Evolutionary conservation across 768 basidiomycete species (phyloP).

Genomic region (Russula brevipes): DNA sequence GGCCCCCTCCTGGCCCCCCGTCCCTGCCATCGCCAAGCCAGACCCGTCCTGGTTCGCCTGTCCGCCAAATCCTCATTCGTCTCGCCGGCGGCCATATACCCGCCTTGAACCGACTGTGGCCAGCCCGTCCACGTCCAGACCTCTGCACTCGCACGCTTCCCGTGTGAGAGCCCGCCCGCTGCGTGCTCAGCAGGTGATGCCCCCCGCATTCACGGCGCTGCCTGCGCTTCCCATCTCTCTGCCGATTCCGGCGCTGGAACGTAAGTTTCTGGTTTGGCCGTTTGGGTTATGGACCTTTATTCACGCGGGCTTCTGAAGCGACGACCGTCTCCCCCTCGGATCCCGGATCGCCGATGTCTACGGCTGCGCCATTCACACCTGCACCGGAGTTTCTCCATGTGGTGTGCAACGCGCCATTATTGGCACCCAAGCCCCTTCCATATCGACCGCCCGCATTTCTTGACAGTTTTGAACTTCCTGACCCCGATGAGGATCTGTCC

Average conservation of each 20-base stretch:
- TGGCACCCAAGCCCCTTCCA: conserved; percentile 63
- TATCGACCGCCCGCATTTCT: conserved; percentile 67
- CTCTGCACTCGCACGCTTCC: not conserved
- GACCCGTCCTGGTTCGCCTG: conserved; percentile 11
- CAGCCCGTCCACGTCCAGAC: conserved; percentile 3
- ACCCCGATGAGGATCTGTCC: conserved; percentile 64
- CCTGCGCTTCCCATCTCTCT: conserved; percentile 10
- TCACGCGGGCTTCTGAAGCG: conserved; percentile 24
- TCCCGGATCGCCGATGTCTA: conserved; percentile 29
- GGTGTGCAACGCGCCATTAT: conserved; percentile 61
- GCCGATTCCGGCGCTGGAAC: conserved; percentile 18
- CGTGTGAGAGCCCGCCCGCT: conserved; percentile 5
- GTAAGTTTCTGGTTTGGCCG: conserved; percentile 29
- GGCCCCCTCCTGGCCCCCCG: conserved; percentile 9
- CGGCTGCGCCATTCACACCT: conserved; percentile 30
- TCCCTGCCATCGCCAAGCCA: conserved; percentile 11
- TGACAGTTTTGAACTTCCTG: conserved; percentile 58
- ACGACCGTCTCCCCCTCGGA: conserved; percentile 43
- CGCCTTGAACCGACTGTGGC: not conserved
- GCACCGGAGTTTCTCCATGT: conserved; percentile 38
- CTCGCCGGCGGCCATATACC: conserved; percentile 3
- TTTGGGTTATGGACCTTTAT: not conserved
- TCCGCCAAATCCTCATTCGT: not conserved
- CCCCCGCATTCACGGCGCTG: conserved; percentile 4
- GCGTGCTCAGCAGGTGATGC: not conserved